Evolutionary conservation across 768 basidiomycete genomes (phyloP).

Genomic region (Megacollybia marginata): DNA sequence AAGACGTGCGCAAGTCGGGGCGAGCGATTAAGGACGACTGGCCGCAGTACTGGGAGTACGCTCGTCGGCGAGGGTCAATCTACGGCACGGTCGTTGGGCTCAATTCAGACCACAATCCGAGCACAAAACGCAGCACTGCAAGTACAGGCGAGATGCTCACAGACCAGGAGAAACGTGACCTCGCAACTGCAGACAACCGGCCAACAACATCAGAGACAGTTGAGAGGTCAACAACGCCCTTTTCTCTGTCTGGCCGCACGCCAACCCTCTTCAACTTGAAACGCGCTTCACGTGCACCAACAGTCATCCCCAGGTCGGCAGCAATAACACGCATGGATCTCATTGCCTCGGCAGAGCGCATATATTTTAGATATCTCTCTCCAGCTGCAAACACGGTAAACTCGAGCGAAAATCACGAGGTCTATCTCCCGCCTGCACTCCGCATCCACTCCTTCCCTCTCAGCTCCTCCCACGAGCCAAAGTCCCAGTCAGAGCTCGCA

Average conservation of each 20-base stretch:
- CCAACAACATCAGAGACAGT: slow-evolving; percentile 35
- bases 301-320: slow-evolving; percentile 85
- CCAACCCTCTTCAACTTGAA: slow-evolving; percentile 69
- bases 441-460: slow-evolving; percentile 90
- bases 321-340: slow-evolving; percentile 89
- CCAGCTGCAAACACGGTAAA: slow-evolving; percentile 70
- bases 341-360: slow-evolving; percentile 90
- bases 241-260: slow-evolving; percentile 68
- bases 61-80: slow-evolving; percentile 84
- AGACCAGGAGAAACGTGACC: slow-evolving; percentile 65
- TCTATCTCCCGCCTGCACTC: slow-evolving; percentile 90
- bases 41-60: slow-evolving; percentile 98
- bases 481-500: slow-evolving; percentile 56
- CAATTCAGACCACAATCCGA: slow-evolving; percentile 39
- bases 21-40: slow-evolving; percentile 92
- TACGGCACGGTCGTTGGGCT: slow-evolving; percentile 87
- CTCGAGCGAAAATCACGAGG: slow-evolving; percentile 89
- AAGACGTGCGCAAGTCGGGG: slow-evolving; percentile 94
- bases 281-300: slow-evolving; percentile 85
- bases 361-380: slow-evolving; percentile 90
- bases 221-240: slow-evolving; percentile 70
- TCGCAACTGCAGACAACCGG: slow-evolving; percentile 54
- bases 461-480: slow-evolving; percentile 66
- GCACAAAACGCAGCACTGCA: slow-evolving; percentile 70
- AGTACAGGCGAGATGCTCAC: slow-evolving; percentile 68